Percentiles rank a stretch among this genome's conserved stretches.
Evolutionary conservation across 2,329 filamentous ascomycete species (phyloP).

Genomic region (Penicillium sp.): DNA sequence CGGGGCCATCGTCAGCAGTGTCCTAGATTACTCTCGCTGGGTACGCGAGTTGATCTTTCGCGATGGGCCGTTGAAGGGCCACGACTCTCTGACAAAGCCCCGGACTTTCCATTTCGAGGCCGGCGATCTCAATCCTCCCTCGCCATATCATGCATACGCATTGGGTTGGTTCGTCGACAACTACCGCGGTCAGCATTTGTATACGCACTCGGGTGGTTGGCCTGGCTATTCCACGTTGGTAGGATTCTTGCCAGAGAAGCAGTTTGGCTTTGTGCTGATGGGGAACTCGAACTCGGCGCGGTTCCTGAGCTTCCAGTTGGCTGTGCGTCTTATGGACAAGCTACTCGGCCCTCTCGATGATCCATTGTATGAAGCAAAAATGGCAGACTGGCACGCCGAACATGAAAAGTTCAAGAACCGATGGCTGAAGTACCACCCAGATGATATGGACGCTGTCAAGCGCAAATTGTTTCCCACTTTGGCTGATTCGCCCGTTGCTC

Average conservation of each 20-base stretch:
- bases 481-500: slow-evolving; percentile 8
- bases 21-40: slow-evolving; percentile 30
- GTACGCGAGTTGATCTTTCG: slow-evolving; percentile 23
- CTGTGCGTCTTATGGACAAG: slow-evolving; percentile 12
- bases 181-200: slow-evolving; percentile 23
- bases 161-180: slow-evolving; percentile 26
- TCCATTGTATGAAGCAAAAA: slow-evolving; percentile 1
- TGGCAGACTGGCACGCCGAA: slow-evolving; percentile 3
- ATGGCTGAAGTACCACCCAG: background rate
- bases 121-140: slow-evolving; percentile 11
- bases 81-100: slow-evolving; percentile 17
- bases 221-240: slow-evolving; percentile 24
- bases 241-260: slow-evolving; percentile 24
- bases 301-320: background rate
- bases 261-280: slow-evolving; percentile 29
- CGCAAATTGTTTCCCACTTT: slow-evolving; percentile 15
- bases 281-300: slow-evolving; percentile 16
- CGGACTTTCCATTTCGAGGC: slow-evolving; percentile 12
- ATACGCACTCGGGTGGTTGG: slow-evolving; percentile 27
- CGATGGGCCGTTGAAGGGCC: slow-evolving; percentile 17
- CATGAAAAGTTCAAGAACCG: slow-evolving; percentile 3
- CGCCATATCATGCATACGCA: slow-evolving; percentile 21
- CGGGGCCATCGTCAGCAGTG: slow-evolving; percentile 28
- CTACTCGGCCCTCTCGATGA: slow-evolving; percentile 12
- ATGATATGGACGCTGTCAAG: slow-evolving; percentile 4